Base-by-base conservation (phyloP, 176 grass and related monocot genomes). In the Carex scoparia region DNA sequence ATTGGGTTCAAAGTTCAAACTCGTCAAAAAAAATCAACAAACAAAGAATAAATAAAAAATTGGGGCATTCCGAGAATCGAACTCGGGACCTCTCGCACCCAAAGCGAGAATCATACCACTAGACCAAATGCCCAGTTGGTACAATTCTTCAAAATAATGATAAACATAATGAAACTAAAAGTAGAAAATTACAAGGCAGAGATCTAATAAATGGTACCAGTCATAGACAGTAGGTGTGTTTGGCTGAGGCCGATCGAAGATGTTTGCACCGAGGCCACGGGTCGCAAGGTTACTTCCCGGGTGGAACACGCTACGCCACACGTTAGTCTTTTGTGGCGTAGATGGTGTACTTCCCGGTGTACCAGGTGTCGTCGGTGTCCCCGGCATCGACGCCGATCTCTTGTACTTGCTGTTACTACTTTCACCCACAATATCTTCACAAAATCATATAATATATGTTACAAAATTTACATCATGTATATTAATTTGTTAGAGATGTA, bases 61-160 rank as follows among this genome's bases (percentile, higher is more conserved):
- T 23, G 90, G 90, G 93, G 95, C 95, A 98, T 95, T 98, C 91
- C 95, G 89, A 95, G 93, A 93, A 95, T 95, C 88, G 85, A 98
- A 98, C 88, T 92, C 88, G 89, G 23, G 89, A 95, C 88, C 91
- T 95, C 96, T 95, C 23, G 23, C 23, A 23, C 23, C 23, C 23
- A 23, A 23, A 23, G 23, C 23, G 23, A 23, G 23, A 23, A 23
- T 23, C 23, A 23, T 23, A 95, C 93, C 95, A 95, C 91, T 98
- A 94, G 95, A 98, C 93, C 93, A 98, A 98, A 98, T 98, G 93
- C 90, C 91, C 95, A 64, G 0, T 1, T 61, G 5, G 4, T 10
- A 18, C 7, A n/a, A 51, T 51, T 51, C 48, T 51, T 10, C 0
- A 2, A 51, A 51, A 51, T 2, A 51, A 11, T 51, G 2, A 51